These are phyloP conservation scores for Diaporthe batatas DNA, from an alignment of 2,329 filamentous ascomycete genomes.

Conservation along the genomic window DNA sequence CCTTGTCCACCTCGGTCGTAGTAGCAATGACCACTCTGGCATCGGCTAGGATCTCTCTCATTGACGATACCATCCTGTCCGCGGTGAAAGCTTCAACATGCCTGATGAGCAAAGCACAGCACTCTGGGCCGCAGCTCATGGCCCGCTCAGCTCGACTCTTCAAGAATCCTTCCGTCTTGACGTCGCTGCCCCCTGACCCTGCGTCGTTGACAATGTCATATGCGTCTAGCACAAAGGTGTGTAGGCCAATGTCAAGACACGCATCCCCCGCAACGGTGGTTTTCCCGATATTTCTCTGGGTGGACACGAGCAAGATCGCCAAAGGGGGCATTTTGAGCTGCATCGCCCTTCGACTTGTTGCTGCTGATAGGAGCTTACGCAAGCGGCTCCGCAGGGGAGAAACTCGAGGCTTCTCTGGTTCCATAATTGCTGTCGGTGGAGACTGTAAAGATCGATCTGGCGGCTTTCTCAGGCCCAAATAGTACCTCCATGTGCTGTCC, in stretches of 20 bases:
- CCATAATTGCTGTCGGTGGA: conserved; percentile 56
- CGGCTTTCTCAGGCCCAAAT: conserved; percentile 80
- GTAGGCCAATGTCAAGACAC: conserved; percentile 89
- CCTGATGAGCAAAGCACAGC: conserved; percentile 85
- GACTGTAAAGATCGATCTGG: conserved; percentile 63
- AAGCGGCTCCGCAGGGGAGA: conserved; percentile 77
- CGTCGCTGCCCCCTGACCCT: conserved; percentile 86
- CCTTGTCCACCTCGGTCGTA: conserved; percentile 94
- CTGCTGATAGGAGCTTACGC: conserved; percentile 86
- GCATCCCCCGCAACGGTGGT: conserved; percentile 81
- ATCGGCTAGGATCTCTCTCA: conserved; percentile 86
- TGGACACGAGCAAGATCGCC: conserved; percentile 89
- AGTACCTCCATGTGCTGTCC: conserved; percentile 88
- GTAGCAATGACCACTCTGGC: conserved; percentile 90
- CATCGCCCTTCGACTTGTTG: conserved; percentile 88
- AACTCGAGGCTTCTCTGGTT: conserved; percentile 64
- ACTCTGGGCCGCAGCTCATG: conserved; percentile 86
- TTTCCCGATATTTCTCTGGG: conserved; percentile 94
- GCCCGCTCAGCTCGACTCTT: conserved; percentile 90
- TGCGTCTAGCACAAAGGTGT: conserved; percentile 89
- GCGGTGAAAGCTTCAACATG: conserved; percentile 93
- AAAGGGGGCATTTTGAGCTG: conserved; percentile 89
- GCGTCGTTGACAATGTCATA: conserved; percentile 97
- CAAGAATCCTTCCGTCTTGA: conserved; percentile 93
- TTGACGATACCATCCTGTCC: conserved; percentile 86